Evolutionary conservation across 75 land plant genomes (phyloP).

Genomic region (Pinus taeda): DNA sequence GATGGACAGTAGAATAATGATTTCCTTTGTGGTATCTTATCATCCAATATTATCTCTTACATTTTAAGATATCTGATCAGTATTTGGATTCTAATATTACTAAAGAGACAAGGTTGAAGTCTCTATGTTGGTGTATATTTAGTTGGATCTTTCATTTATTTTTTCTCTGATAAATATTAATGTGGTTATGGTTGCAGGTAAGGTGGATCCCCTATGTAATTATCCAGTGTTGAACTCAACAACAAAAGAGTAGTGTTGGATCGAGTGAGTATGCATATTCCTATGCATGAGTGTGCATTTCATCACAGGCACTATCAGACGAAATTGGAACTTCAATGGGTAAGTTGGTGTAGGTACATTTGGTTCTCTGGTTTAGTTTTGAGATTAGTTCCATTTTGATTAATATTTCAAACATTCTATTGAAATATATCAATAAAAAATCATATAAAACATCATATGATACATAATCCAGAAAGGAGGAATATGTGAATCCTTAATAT

Average conservation of each 20-base stretch:
- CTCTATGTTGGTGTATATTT: background rate
- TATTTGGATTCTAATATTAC: background rate
- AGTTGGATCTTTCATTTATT: background rate
- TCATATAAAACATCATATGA: no score
- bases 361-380: no score
- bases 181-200: constrained; percentile 25
- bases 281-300: no score
- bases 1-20: constrained; percentile 55
- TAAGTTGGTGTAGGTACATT: no score
- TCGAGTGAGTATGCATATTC: constrained; percentile 20
- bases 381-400: no score
- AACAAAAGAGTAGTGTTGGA: constrained; percentile 65
- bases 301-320: no score
- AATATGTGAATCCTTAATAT: no score
- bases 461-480: no score
- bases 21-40: constrained; percentile 35
- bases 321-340: no score
- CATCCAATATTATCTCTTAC: background rate
- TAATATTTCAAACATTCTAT: no score
- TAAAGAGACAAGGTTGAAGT: no score
- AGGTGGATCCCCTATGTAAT: constrained; percentile 69
- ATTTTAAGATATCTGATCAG: background rate
- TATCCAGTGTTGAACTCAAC: constrained; percentile 51
- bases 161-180: background rate
- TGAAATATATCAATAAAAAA: no score